Base-by-base conservation (phyloP, 2,329 filamentous ascomycete genomes). In the Neurospora crassa region DNA sequence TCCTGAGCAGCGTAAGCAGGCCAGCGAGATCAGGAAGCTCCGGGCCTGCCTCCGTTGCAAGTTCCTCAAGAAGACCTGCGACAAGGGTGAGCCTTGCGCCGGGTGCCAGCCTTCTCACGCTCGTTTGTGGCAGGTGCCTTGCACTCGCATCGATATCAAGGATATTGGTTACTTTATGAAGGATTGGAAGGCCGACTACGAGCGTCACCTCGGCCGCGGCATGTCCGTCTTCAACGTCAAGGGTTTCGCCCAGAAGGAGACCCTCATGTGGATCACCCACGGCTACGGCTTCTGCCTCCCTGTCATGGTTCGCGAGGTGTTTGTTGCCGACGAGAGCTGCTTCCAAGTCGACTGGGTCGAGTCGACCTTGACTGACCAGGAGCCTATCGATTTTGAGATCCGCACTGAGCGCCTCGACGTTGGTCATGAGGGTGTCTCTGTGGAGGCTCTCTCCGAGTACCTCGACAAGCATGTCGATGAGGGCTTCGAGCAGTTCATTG, bases 101-200 rank as follows among this genome's bases (percentile, higher is more conserved):
- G 95, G 95, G 68, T 98, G 95, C 84, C 92, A 97, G 83, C 95
- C 95, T 69, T 97, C 94, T 24, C 95, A 98, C 81, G 95, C 95
- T 74, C 91, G 95, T 74, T 86, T 98, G 69, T 98, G 95, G 95
- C 94, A 97, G 83, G 95, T 98, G 67, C 95, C 95, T 73, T 98
- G 95, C 86, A 98, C 95, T 53, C 92, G 95, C 73, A 97, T 97
- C 78, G 95, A 97, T 81, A 98, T 98, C 86, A 97, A 97, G 87
- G 95, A 98, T 78, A 97, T 98, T 78, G 92, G 90, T 63, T 97
- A 96, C 82, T 98, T 98, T 85, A 96, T 97, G 92, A 97, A 97
- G 86, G 95, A 97, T 82, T 98, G 94, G 94, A 97, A 95, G 83
- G 94, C 94, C 67, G 95, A 98, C 81, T 97, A 96, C 78, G 94